Base-by-base conservation (phyloP, 2,329 filamentous ascomycete genomes). In the Penicillium sp. region DNA sequence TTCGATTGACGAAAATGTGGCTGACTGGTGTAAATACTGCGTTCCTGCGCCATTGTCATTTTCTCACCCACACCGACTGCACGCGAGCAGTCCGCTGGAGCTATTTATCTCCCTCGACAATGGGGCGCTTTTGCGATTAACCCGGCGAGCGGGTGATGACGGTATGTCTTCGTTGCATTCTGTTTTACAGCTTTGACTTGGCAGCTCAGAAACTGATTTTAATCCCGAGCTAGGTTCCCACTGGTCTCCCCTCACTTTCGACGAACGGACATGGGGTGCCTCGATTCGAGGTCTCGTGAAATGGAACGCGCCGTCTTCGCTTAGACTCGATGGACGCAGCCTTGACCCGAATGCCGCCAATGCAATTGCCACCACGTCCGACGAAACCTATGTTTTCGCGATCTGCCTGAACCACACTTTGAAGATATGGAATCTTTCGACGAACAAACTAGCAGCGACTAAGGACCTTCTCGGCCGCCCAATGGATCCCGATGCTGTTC, bases 371-470 rank as follows among this genome's bases (percentile, higher is more conserved):
- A 66, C 66, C 19, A 72, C 69, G 4, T 68, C 70, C 7, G 69
- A 73, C 39, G 66, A 71, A 38, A 68, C 65, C 2, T 70, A 73
- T 39, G 62, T 83, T 7, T 87, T 95, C 55, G 90, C 90, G 0
- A 80, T 95, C 33, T 93, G 86, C 48, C 73, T 98, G 44, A 90
- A 98, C 54, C 90, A 98, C 61, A 84, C 82, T 8, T 71, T 98
- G 60, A 83, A 89, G 57, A 82, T 93, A 26, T 97, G 93, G 91
- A 93, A 94, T 58, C 74, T 91, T 20, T 73, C 79, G n/a, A 86
- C 80, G 26, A 90, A 90, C 32, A 86, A 83, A 59, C 78, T 94
- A 39, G 79, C 87, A 4, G 80, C 81, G 40, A 83, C 84, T 4
- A 81, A 81, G 52, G 91, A 98, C 64, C 74, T 98, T 20, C 66